Evolutionary conservation across 257 asterid species (phyloP).

Genomic region (Solanum sejunctum): DNA sequence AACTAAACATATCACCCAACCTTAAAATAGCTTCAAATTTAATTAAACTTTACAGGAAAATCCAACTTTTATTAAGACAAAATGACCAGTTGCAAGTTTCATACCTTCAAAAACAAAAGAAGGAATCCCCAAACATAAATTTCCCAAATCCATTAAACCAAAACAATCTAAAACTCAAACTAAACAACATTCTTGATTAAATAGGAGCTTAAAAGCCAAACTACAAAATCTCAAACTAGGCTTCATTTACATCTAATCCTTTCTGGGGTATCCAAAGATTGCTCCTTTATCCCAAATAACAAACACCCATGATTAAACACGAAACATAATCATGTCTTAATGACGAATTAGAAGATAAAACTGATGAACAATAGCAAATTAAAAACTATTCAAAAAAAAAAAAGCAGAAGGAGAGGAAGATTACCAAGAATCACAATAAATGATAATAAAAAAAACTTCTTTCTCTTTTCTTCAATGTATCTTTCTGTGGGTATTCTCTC

Average conservation of each 20-base stretch:
- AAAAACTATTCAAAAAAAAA: background rate
- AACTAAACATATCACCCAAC: background rate
- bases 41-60: background rate
- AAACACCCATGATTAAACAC: background rate
- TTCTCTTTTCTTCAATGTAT: background rate
- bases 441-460: background rate
- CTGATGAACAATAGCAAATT: background rate
- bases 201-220: background rate
- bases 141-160: background rate
- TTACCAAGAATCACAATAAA: background rate
- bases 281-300: background rate
- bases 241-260: background rate
- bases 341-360: background rate
- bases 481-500: background rate
- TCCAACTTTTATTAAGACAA: background rate
- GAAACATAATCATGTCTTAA: background rate
- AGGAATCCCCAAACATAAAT: background rate
- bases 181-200: background rate
- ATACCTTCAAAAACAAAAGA: background rate
- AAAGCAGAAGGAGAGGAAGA: background rate
- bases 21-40: background rate
- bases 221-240: background rate
- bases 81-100: background rate
- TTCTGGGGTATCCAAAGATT: background rate
- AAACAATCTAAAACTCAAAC: background rate